Percentiles rank a stretch among this genome's conserved stretches.
phyloP scores from a whole-genome alignment of 192 early-diverging fungal genomes.

The Coemansia biformis region DNA sequence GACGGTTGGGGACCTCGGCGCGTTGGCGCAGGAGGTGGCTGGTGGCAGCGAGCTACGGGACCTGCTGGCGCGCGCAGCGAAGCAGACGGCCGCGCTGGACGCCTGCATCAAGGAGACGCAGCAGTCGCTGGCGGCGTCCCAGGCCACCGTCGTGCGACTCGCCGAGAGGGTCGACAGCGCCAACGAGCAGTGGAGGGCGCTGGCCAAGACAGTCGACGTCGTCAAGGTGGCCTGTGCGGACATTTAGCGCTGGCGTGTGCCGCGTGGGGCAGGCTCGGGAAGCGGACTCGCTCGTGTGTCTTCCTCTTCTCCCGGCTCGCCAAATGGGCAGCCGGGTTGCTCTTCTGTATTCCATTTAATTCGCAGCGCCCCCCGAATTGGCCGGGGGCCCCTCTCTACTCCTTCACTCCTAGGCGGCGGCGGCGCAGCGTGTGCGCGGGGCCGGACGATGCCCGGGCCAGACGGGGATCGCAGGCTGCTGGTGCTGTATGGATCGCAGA shows the following conservation, averaged over 20 bases:
- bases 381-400: too few species aligned
- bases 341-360: neutral
- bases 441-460: too few species aligned
- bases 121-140: slow-evolving; percentile 26
- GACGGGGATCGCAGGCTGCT: slow-evolving; percentile 44
- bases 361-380: too few species aligned
- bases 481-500: slow-evolving; percentile 89
- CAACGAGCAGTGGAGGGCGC: slow-evolving; percentile 29
- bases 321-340: neutral
- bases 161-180: slow-evolving; percentile 17
- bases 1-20: slow-evolving; percentile 23
- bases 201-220: slow-evolving; percentile 40
- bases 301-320: too few species aligned
- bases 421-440: too few species aligned
- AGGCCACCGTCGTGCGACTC: slow-evolving; percentile 7
- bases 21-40: slow-evolving; percentile 34
- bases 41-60: slow-evolving; percentile 44
- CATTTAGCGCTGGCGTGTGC: too few species aligned
- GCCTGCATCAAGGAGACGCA: slow-evolving; percentile 30
- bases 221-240: slow-evolving; percentile 34
- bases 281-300: too few species aligned
- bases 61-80: slow-evolving; percentile 22
- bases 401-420: too few species aligned
- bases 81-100: slow-evolving; percentile 35
- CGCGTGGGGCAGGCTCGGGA: too few species aligned